A percentile compares a stretch with the other conserved stretches of the same genome.
Conservation (phyloP, 768 basidiomycete species). For the Gymnopilus junonius region DNA sequence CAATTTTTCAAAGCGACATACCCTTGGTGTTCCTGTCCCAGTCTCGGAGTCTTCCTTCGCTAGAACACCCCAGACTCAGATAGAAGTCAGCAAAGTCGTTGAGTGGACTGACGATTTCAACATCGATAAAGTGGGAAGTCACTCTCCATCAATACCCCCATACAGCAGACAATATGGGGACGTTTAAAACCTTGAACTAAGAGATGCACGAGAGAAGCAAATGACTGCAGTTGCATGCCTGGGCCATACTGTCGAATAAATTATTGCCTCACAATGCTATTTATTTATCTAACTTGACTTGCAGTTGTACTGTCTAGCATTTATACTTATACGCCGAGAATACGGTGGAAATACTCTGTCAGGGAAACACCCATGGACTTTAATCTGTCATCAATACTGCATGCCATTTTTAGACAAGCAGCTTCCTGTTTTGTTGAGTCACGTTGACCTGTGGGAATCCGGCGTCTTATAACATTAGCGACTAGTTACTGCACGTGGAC, state of each 20-base stretch:
- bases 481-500: no score
- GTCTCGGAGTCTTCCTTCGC: neutral
- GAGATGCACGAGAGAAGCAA: no score
- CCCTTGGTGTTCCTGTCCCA: no score
- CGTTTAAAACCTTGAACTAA: neutral
- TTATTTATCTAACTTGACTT: neutral
- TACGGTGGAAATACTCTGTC: no score
- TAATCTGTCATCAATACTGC: neutral
- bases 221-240: no score
- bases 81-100: constrained; percentile 6
- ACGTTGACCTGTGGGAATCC: neutral
- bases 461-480: no score
- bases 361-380: no score
- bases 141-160: neutral
- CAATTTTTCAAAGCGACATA: neutral
- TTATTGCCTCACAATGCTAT: neutral
- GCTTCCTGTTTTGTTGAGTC: neutral
- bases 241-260: neutral
- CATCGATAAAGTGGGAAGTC: neutral
- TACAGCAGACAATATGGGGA: neutral
- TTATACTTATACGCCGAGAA: no score
- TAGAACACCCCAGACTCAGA: neutral
- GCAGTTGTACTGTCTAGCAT: neutral
- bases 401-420: neutral
- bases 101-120: constrained; percentile 6